Base-by-base conservation (phyloP, 306 rosid species). In the Urtica urens region DNA sequence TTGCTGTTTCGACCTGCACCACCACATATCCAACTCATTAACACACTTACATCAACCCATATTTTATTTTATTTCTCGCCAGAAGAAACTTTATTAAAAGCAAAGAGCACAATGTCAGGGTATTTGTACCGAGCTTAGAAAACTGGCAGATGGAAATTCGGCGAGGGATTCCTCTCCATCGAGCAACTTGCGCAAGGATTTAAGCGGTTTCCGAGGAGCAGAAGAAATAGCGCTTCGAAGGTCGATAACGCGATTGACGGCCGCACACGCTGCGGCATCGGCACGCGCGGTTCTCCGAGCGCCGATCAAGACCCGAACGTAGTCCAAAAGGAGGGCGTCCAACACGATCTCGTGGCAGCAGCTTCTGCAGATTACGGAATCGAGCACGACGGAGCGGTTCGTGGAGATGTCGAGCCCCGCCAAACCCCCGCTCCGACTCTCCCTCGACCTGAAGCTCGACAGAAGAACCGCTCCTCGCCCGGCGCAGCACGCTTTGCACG, bases 391-490 rank as follows among this genome's bases (percentile, higher is more conserved):
- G 48, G 74, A 55, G 34, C 83, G 87, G 63, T 79, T 82, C 7
- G 70, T 65, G 29, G 93, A 76, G 46, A 71, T 29, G 60, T 90
- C 99, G 43, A 49, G 59, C 17, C 78, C 81, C 55, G 46, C 68
- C 57, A 60, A 64, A 50, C 78, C 72, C 40, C 85, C 82, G 59
- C 78, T 70, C 59, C 75, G 84, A 75, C 72, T 75, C 43, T 88
- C 95, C 67, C 72, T 73, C 18, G 95, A 45, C 65, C 71, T 78
- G 55, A 57, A 57, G 62, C 78, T 76, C 21, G 60, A 39, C 55
- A 92, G 81, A 49, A 92, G 80, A 69, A 79, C 68, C 47, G 99
- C 93, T 55, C 99, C 99, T 64, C 81, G 79, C 46, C 99, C 99
- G 30, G 96, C 96, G 73, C 87, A 85, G 62, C 99, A 92, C 69